phyloP scores from a whole-genome alignment of 208 protist species.

The Tritrichomonas foetus region DNA sequence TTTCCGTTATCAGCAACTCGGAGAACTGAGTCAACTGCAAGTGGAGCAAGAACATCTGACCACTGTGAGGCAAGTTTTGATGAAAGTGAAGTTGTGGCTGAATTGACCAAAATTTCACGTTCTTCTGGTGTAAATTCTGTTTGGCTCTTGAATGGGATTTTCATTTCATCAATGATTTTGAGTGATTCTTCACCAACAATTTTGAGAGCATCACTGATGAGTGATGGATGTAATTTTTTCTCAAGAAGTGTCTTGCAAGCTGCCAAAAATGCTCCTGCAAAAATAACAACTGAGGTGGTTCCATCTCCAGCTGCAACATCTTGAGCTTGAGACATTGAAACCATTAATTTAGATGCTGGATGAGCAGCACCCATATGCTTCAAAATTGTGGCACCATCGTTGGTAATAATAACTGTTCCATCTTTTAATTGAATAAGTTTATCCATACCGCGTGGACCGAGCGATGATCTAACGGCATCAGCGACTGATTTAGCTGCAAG shows the following conservation, averaged over 20 bases:
- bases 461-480: slow-evolving; percentile 91
- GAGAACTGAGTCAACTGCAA: slow-evolving; percentile 93
- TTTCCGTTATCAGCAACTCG: slow-evolving; percentile 72
- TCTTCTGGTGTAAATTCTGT: not conserved
- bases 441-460: slow-evolving; percentile 98
- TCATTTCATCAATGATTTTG: slow-evolving; percentile 57
- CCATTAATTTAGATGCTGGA: slow-evolving; percentile 96
- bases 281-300: slow-evolving; percentile 95
- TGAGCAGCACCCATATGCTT: slow-evolving; percentile 87
- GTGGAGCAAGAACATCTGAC: slow-evolving; percentile 85
- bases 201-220: slow-evolving; percentile 85
- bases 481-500: slow-evolving; percentile 71
- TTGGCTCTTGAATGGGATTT: not conserved
- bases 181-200: slow-evolving; percentile 71
- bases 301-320: slow-evolving; percentile 99
- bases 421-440: slow-evolving; percentile 75
- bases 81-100: slow-evolving; percentile 89
- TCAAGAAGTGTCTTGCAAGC: slow-evolving; percentile 77
- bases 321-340: slow-evolving; percentile 93
- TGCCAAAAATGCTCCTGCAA: slow-evolving; percentile 84
- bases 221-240: slow-evolving; percentile 86
- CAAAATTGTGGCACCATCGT: slow-evolving; percentile 99
- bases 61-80: slow-evolving; percentile 91
- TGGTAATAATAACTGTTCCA: slow-evolving; percentile 94
- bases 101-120: slow-evolving; percentile 59